These are phyloP conservation scores for Pseudogymnoascus sp. DNA, from an alignment of 2,329 filamentous ascomycete species.

Conservation along the genomic window DNA sequence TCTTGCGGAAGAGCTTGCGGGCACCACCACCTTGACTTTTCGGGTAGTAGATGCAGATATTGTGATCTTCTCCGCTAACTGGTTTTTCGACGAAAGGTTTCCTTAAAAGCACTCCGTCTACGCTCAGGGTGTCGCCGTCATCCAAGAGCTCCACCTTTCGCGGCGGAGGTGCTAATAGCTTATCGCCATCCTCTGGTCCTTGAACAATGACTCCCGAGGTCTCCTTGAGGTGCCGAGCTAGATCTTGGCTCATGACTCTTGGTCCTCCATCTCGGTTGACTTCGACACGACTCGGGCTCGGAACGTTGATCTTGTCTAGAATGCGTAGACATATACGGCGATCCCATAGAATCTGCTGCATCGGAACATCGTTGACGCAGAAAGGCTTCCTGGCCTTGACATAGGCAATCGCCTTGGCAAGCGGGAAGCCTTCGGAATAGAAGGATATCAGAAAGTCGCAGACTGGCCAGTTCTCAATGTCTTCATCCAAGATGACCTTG, in stretches of 20 bases:
- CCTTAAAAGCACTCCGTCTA: slow-evolving; percentile 71
- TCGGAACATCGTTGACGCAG: slow-evolving; percentile 92
- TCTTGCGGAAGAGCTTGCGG: slow-evolving; percentile 86
- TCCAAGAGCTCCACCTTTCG: slow-evolving; percentile 77
- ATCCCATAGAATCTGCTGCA: slow-evolving; percentile 97
- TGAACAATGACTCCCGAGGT: slow-evolving; percentile 70
- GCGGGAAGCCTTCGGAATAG: slow-evolving; percentile 93
- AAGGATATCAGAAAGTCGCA: slow-evolving; percentile 94
- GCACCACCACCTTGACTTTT: slow-evolving; percentile 80
- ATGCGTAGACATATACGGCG: slow-evolving; percentile 81
- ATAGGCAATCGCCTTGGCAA: slow-evolving; percentile 96
- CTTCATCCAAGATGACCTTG: slow-evolving; percentile 96
- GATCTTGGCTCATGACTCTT: slow-evolving; percentile 64
- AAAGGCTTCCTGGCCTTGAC: slow-evolving; percentile 89
- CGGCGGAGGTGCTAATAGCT: slow-evolving; percentile 42
- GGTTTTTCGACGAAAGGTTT: slow-evolving; percentile 99
- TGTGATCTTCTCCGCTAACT: slow-evolving; percentile 96
- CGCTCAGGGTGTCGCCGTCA: slow-evolving; percentile 76
- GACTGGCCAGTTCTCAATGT: slow-evolving; percentile 90
- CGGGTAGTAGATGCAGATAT: slow-evolving; percentile 96
- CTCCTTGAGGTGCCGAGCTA: slow-evolving; percentile 71
- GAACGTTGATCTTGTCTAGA: slow-evolving; percentile 80
- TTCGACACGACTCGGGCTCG: slow-evolving; percentile 80
- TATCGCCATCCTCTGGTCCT: slow-evolving; percentile 58
- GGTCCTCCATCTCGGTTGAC: slow-evolving; percentile 92